phyloP scores from a whole-genome alignment of 495 filamentous ascomycete genomes.

The Pyrenula massariospora region DNA sequence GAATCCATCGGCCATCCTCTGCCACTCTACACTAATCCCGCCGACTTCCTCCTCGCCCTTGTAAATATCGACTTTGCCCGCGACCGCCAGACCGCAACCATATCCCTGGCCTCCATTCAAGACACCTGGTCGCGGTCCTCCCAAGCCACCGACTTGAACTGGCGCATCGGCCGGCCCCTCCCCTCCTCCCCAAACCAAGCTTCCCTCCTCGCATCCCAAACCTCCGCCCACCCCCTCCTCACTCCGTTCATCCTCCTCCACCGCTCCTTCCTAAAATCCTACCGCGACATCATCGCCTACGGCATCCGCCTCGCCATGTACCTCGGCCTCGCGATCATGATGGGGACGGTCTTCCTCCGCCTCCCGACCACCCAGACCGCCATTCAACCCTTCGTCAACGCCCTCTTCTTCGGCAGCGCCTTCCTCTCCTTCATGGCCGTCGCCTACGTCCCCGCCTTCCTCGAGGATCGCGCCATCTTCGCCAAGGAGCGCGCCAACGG shows the following conservation, averaged over 20 bases:
- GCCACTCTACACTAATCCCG: constrained; percentile 60
- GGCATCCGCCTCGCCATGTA: constrained; percentile 79
- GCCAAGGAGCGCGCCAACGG: constrained; percentile 74
- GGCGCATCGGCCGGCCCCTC: background rate
- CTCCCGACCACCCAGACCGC: constrained; percentile 32
- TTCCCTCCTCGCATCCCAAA: background rate
- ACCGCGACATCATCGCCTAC: constrained; percentile 71
- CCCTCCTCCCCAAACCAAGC: background rate
- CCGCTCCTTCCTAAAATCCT: constrained; percentile 65
- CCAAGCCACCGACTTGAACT: background rate
- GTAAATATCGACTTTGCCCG: constrained; percentile 62
- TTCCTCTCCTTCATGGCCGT: constrained; percentile 93
- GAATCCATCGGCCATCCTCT: constrained; percentile 41
- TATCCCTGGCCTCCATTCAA: constrained; percentile 15
- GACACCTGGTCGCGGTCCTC: constrained; percentile 17
- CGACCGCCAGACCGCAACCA: constrained; percentile 14
- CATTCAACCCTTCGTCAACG: constrained; percentile 71
- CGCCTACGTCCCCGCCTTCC: constrained; percentile 69
- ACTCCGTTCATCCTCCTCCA: constrained; percentile 48
- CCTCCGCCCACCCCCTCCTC: background rate
- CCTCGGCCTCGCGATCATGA: constrained; percentile 68
- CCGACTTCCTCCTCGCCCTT: constrained; percentile 64
- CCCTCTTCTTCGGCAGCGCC: constrained; percentile 70
- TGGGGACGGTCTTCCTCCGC: constrained; percentile 77
- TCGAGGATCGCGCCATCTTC: constrained; percentile 65